Conservation (phyloP, 352 stramenopile genomes). For the Aphanomyces euteiches region DNA sequence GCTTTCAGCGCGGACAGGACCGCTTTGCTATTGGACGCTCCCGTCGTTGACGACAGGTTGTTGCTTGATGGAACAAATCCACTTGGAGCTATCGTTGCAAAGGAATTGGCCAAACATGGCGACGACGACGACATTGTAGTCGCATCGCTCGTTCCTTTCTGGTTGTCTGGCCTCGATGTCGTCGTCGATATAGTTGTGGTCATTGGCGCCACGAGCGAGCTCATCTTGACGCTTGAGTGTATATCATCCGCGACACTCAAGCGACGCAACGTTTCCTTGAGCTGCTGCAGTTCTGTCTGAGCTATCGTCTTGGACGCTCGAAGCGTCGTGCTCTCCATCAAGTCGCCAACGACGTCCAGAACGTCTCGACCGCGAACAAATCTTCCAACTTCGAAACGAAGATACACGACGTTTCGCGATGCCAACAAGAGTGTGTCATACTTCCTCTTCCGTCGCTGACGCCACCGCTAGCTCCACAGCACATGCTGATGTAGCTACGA, state of each 20-base stretch:
- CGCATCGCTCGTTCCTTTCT: neutral
- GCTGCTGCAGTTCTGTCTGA: slow-evolving; percentile 51
- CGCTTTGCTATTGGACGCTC: slow-evolving; percentile 56
- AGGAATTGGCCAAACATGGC: too few relatives aligned
- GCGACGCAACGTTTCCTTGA: slow-evolving; percentile 69
- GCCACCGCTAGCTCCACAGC: too few relatives aligned
- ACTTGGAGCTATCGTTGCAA: too few relatives aligned
- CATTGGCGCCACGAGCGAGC: neutral
- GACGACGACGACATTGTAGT: neutral
- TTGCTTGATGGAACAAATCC: neutral
- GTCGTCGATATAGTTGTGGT: slow-evolving; percentile 19
- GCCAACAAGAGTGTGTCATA: too few relatives aligned
- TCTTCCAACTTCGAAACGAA: too few relatives aligned
- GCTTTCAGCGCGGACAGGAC: slow-evolving; percentile 70
- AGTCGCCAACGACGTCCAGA: neutral
- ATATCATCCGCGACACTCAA: slow-evolving; percentile 42
- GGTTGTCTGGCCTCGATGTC: slow-evolving; percentile 17
- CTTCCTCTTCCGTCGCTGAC: too few relatives aligned
- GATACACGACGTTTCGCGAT: too few relatives aligned
- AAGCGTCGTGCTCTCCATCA: slow-evolving; percentile 16
- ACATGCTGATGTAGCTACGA: too few relatives aligned
- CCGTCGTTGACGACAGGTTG: slow-evolving; percentile 2
- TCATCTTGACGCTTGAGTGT: slow-evolving; percentile 16
- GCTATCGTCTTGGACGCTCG: slow-evolving; percentile 26
- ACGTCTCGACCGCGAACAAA: too few relatives aligned